Evolutionary conservation across 345 rosid genomes (phyloP).

Genomic region (Ailanthus altissimus): DNA sequence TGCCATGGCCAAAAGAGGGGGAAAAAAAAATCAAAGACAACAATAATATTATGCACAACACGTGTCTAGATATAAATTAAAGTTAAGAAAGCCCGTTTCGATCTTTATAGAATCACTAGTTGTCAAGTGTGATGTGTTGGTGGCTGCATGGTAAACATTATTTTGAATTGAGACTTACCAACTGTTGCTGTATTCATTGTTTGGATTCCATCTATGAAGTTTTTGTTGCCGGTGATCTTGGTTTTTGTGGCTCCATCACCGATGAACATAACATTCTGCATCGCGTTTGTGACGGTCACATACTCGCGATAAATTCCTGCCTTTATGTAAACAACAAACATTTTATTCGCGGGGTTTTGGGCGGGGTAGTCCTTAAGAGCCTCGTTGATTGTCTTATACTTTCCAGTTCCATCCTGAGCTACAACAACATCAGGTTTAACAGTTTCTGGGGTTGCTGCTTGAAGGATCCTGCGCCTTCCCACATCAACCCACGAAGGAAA

Average conservation of each 20-base stretch:
- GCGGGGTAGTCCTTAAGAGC: slow-evolving; percentile 53
- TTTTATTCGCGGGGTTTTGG: slow-evolving; percentile 13
- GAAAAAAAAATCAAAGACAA: neutral
- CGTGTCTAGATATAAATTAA: neutral
- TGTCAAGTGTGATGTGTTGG: no score
- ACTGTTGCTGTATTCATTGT: slow-evolving; percentile 61
- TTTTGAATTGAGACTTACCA: slow-evolving; percentile 29
- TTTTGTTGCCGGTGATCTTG: slow-evolving; percentile 55
- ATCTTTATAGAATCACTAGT: no score
- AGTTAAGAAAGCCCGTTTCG: no score
- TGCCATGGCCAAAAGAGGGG: slow-evolving; percentile 20
- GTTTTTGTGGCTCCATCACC: slow-evolving; percentile 80
- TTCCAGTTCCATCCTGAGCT: slow-evolving; percentile 75
- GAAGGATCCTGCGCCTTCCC: slow-evolving; percentile 40
- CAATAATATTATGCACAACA: neutral
- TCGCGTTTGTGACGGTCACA: slow-evolving; percentile 34
- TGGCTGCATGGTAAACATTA: no score
- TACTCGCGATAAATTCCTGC: slow-evolving; percentile 66
- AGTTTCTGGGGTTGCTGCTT: slow-evolving; percentile 9
- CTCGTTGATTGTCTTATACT: slow-evolving; percentile 54
- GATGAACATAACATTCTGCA: slow-evolving; percentile 49
- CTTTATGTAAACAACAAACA: slow-evolving; percentile 68
- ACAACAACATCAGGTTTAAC: slow-evolving; percentile 54
- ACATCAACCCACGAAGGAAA: slow-evolving; percentile 52
- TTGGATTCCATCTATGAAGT: slow-evolving; percentile 42